Percentiles rank a stretch among this genome's conserved stretches.
Evolutionary conservation across 2,329 filamentous ascomycete species (phyloP).

Genomic region (Cryphonectria naterciae): DNA sequence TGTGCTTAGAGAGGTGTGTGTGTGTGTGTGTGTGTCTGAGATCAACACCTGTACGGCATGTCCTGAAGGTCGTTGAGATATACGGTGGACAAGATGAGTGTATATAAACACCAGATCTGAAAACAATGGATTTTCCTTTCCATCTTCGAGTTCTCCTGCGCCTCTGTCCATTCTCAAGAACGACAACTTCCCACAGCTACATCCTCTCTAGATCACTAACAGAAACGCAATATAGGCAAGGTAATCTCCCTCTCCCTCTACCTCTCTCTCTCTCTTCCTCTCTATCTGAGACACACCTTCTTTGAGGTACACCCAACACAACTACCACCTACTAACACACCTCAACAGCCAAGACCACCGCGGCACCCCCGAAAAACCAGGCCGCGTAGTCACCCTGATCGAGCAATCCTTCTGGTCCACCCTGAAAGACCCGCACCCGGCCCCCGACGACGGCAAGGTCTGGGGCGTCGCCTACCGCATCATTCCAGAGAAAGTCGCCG

Average conservation of each 20-base stretch:
- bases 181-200: no score
- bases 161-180: neutral
- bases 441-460: constrained; percentile 64
- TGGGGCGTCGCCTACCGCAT: constrained; percentile 96
- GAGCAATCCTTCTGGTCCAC: constrained; percentile 81
- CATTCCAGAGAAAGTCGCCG: constrained; percentile 68
- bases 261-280: neutral
- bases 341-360: constrained; percentile 82
- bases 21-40: no score
- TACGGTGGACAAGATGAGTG: neutral
- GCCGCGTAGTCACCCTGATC: constrained; percentile 91
- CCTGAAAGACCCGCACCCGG: constrained; percentile 68
- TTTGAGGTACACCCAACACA: no score
- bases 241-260: constrained; percentile 28
- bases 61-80: neutral
- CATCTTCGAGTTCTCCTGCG: neutral
- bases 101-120: neutral
- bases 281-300: no score
- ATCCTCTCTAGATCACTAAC: constrained; percentile 23
- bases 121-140: neutral
- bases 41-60: neutral
- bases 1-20: neutral
- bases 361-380: constrained; percentile 84
- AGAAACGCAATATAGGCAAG: constrained; percentile 35
- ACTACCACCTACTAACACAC: neutral